These are phyloP conservation scores for Echeveria elegans DNA, from an alignment of 164 flowering plant species.

Conservation along the genomic window DNA sequence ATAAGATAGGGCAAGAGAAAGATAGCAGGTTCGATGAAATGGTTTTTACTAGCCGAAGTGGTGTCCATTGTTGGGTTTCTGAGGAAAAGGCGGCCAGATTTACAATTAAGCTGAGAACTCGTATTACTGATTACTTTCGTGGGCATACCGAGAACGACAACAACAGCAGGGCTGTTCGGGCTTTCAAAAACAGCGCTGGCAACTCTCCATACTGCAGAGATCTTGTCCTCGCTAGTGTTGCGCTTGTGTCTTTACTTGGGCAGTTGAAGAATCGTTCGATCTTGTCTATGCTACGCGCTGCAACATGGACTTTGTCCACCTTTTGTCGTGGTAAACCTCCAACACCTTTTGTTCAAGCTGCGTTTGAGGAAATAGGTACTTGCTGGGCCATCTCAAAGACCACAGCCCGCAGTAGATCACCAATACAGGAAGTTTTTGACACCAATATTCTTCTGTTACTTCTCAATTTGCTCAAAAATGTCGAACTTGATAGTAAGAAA, in stretches of 20 bases:
- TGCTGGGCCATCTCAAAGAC: slow-evolving; percentile 75
- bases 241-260: slow-evolving; percentile 60
- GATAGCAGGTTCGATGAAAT: too few species aligned
- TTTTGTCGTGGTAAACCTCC: slow-evolving; percentile 84
- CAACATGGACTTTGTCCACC: slow-evolving; percentile 83
- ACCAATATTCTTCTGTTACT: slow-evolving; percentile 50
- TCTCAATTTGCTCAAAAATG: slow-evolving; percentile 49
- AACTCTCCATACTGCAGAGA: slow-evolving; percentile 77
- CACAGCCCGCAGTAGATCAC: slow-evolving; percentile 59
- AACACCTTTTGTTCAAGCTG: slow-evolving; percentile 65
- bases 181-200: slow-evolving; percentile 87
- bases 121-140: too few species aligned
- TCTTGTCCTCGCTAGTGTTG: slow-evolving; percentile 63
- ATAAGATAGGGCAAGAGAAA: slow-evolving; percentile 84
- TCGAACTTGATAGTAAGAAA: slow-evolving; percentile 66
- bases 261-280: slow-evolving; percentile 65
- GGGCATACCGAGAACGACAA: too few species aligned
- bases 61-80: too few species aligned
- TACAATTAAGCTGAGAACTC: too few species aligned
- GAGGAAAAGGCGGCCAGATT: too few species aligned
- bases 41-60: too few species aligned
- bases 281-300: slow-evolving; percentile 81
- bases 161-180: slow-evolving; percentile 99
- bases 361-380: slow-evolving; percentile 40
- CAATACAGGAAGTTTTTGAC: slow-evolving; percentile 73